These are phyloP conservation scores for Beauveria sp. DNA, from an alignment of 2,329 filamentous ascomycete species.

Conservation along the genomic window DNA sequence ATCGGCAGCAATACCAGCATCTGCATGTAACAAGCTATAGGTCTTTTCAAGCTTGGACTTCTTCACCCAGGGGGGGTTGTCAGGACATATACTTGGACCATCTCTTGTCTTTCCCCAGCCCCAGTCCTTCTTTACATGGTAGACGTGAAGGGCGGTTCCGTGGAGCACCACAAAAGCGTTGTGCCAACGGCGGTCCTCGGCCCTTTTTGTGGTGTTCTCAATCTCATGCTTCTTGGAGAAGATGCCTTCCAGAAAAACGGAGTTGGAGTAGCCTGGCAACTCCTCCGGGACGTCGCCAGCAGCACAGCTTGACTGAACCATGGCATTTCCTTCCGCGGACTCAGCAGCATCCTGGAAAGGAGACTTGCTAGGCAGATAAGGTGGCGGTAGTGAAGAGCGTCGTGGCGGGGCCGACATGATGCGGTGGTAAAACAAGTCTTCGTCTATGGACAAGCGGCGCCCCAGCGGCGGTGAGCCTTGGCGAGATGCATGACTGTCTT, in stretches of 20 bases:
- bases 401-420: slow-evolving; percentile 38
- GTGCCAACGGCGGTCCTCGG: slow-evolving; percentile 56
- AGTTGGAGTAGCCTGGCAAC: slow-evolving; percentile 50
- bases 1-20: slow-evolving; percentile 66
- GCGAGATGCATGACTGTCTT: slow-evolving; percentile 23
- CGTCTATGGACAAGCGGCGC: slow-evolving; percentile 46
- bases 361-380: slow-evolving; percentile 29
- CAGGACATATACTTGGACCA: slow-evolving; percentile 40
- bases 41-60: slow-evolving; percentile 51
- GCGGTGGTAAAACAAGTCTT: slow-evolving; percentile 45
- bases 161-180: slow-evolving; percentile 55
- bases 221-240: slow-evolving; percentile 61
- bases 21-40: slow-evolving; percentile 69
- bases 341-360: neutral
- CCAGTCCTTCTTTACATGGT: slow-evolving; percentile 54
- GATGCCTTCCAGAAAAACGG: slow-evolving; percentile 46
- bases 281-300: slow-evolving; percentile 31
- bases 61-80: slow-evolving; percentile 43
- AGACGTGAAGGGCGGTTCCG: slow-evolving; percentile 60
- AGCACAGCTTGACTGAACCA: neutral
- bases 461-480: slow-evolving; percentile 28
- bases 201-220: slow-evolving; percentile 54
- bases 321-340: neutral
- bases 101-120: slow-evolving; percentile 40
- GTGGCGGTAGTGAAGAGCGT: slow-evolving; percentile 39